Base-by-base conservation (phyloP, 2,329 filamentous ascomycete species). In the Ceratocystis diversiconidia region DNA sequence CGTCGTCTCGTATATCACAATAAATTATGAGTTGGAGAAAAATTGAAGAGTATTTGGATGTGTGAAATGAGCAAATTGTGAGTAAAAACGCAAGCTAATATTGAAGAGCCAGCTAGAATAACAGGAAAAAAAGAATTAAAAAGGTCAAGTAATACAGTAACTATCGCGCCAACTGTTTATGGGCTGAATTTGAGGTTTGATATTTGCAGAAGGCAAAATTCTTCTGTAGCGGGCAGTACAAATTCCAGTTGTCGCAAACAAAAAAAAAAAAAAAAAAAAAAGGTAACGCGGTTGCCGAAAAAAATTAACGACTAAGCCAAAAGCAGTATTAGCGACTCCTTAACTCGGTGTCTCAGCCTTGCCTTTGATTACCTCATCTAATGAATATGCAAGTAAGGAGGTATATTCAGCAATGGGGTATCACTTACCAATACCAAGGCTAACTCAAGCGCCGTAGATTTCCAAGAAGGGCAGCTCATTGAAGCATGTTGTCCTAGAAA, bases 391-490 rank as follows among this genome's bases (percentile, higher is more conserved):
- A 59, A 36, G 28, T 30, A 59, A 36, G 12, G 12, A n/a, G 12
- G 15, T 25, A 52, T 25, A 52, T 41, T 41, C 1, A 41, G 10
- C 12, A 41, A 15, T 41, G 10, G 12, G 36, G 36, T 41, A 41
- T 12, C 12, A 15, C 10, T 3, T 12, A 41, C 36, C 36, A 41
- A 41, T 41, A 41, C 8, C 36, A 41, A 12, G 10, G 36, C 36
- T 12, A 41, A 12, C 10, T 4, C 1, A 12, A 41, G 36, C 36
- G 19, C 48, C 22, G 2, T 52, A 12, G 5, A 52, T 59, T 22
- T 59, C 55, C 55, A 32, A 59, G 55, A 59, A 59, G 15, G 55
- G 55, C 55, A 59, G 55, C 28, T 36, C 55, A 59, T 59, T 59
- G 55, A 36, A 59, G 55, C 55, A 32, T 25, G 19, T 41, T 52